Percentiles rank a stretch among this genome's conserved stretches.
Evolutionary conservation across 2,329 filamentous ascomycete species (phyloP).

Genomic region (Neonectria coccinea): DNA sequence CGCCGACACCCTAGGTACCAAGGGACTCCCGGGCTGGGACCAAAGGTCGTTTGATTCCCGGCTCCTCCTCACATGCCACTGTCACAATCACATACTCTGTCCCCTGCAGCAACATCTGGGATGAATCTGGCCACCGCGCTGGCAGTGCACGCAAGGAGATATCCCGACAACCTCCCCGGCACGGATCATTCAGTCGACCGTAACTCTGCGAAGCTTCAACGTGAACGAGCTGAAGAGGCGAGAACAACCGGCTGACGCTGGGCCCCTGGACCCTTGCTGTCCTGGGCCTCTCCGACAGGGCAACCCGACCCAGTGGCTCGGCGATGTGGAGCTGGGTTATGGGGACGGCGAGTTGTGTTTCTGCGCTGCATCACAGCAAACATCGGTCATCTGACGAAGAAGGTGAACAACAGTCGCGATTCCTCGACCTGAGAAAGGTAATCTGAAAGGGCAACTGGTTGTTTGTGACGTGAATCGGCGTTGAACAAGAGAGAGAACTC

Average conservation of each 20-base stretch:
- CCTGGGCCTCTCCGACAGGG: neutral
- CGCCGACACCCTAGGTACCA: neutral
- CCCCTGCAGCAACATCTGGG: neutral
- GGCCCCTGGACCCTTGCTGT: neutral
- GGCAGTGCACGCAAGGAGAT: neutral
- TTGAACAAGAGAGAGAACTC: neutral
- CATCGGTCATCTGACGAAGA: neutral
- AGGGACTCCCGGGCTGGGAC: neutral
- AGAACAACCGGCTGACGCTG: neutral
- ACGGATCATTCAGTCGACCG: neutral
- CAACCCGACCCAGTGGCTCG: neutral
- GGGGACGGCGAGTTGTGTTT: neutral
- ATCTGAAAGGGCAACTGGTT: neutral
- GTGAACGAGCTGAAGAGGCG: neutral
- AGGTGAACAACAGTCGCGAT: neutral
- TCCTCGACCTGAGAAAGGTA: neutral
- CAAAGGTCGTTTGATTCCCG: slow-evolving; percentile 7
- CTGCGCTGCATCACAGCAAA: neutral
- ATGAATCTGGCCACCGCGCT: neutral
- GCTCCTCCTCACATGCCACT: slow-evolving; percentile 1
- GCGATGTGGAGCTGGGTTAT: neutral
- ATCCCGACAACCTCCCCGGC: neutral
- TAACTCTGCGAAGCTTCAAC: neutral
- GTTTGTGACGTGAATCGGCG: neutral
- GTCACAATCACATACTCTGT: neutral